Base-by-base conservation (phyloP, 106 monocot genomes). In the Vanilla planifolia region DNA sequence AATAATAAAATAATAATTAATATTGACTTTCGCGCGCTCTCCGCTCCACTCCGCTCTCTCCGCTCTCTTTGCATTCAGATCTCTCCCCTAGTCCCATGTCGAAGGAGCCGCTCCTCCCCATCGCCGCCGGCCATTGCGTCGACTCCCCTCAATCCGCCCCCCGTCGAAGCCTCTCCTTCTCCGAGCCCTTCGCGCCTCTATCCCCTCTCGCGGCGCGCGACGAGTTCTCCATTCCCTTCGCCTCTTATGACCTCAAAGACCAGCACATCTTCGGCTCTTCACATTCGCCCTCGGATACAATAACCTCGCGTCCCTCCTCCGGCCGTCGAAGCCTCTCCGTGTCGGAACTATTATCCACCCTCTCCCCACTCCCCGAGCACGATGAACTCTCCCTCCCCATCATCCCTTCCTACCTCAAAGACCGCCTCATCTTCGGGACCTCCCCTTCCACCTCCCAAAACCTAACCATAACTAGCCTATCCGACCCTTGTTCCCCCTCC, bases 351-450 rank as follows among this genome's bases (percentile, higher is more conserved):
- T 19, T 6, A 59, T 57, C 35, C 21, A 56, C 3, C 28, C 9
- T 23, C 22, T 7, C 23, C 34, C 7, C 22, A 51, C 0, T 26
- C 62, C 3, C 20, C 34, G 1, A 3, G n/a, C 2, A 5, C 52
- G 14, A 7, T 36, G 14, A 28, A 47, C 16, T 50, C 76, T 48
- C 48, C 48, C 51, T 0, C 50, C 51, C 52, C 17, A 35, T 45
- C 51, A 21, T 29, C 32, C 6, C 53, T 30, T 65, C 80, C 14
- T 68, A 66, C 56, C 43, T 77, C 72, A 80, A 91, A 42, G 77
- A 77, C 35, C 81, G 67, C 41, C 50, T 89, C 60, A 89, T 84
- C 70, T 82, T 82, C 73, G 85, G 85, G 52, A 50, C 73, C 19
- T 25, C 33, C 59, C 56, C 58, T 7, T 60, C 65, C 6, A 46